Evolutionary conservation across 106 monocot species (phyloP).

Genomic region (Iris macrosiphon): DNA sequence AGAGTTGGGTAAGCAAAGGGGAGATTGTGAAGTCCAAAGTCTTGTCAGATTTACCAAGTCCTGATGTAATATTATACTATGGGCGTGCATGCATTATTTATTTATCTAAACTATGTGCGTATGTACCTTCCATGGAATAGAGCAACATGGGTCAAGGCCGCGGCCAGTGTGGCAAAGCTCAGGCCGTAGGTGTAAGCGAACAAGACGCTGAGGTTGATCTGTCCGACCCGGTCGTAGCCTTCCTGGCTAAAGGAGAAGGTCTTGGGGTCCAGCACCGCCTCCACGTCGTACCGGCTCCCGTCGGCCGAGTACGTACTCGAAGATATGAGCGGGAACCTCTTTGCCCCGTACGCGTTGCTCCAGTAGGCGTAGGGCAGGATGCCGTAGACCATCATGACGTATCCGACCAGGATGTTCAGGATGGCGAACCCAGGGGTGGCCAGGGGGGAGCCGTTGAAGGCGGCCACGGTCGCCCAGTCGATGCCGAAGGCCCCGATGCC

Average conservation of each 20-base stretch:
- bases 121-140: conserved; percentile 31
- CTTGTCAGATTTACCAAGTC: too few species aligned
- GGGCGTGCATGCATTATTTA: too few species aligned
- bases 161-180: conserved; percentile 26
- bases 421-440: conserved; percentile 40
- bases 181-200: conserved; percentile 20
- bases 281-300: conserved; percentile 35
- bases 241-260: conserved; percentile 28
- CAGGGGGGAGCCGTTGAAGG: conserved; percentile 39
- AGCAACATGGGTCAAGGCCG: conserved; percentile 23
- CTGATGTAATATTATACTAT: too few species aligned
- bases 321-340: conserved; percentile 41
- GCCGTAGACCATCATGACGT: conserved; percentile 18
- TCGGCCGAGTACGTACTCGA: conserved; percentile 20
- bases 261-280: conserved; percentile 22
- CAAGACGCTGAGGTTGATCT: conserved; percentile 19
- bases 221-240: conserved; percentile 19
- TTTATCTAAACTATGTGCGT: too few species aligned
- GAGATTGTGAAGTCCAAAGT: too few species aligned
- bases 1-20: too few species aligned
- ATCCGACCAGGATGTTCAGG: conserved; percentile 39
- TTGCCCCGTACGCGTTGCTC: conserved; percentile 39
- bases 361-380: conserved; percentile 44
- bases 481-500: conserved; percentile 56
- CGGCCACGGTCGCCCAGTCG: conserved; percentile 39